phyloP scores from a whole-genome alignment of 305 asterid species.

The Striga hermonthica region DNA sequence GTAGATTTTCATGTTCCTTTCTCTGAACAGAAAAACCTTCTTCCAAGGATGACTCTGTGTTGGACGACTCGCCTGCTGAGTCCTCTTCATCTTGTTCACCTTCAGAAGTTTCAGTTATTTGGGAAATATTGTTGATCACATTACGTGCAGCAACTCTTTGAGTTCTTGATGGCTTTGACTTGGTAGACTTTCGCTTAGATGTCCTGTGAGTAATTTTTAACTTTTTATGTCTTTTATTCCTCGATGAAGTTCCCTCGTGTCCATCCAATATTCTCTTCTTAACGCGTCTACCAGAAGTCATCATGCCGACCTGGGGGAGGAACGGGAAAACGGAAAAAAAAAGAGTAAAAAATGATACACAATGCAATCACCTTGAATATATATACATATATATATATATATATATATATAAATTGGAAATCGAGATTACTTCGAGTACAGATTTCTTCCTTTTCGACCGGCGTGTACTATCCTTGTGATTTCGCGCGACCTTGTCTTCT shows the following conservation, averaged over 20 bases:
- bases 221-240: slow-evolving; percentile 57
- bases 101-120: slow-evolving; percentile 54
- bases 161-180: slow-evolving; percentile 64
- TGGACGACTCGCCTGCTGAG: slow-evolving; percentile 57
- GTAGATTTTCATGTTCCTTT: slow-evolving; percentile 35
- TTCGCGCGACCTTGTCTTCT: slow-evolving; percentile 46
- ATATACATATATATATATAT: neutral
- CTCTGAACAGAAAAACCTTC: slow-evolving; percentile 40
- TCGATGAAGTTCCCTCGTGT: slow-evolving; percentile 53
- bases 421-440: slow-evolving; percentile 56
- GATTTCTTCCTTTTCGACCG: slow-evolving; percentile 76
- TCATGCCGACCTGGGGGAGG: slow-evolving; percentile 57
- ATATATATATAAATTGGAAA: slow-evolving; percentile 8
- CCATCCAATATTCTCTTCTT: slow-evolving; percentile 60
- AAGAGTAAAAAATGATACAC: slow-evolving; percentile 32
- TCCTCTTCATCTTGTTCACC: slow-evolving; percentile 62
- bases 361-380: slow-evolving; percentile 32
- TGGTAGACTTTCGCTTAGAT: slow-evolving; percentile 53
- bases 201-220: slow-evolving; percentile 43
- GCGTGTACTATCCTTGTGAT: slow-evolving; percentile 53
- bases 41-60: slow-evolving; percentile 53
- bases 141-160: slow-evolving; percentile 71
- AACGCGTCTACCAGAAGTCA: slow-evolving; percentile 51
- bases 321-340: neutral
- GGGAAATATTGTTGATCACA: slow-evolving; percentile 55